Evolutionary conservation across 345 rosid species (phyloP), one percentile per base, ranked within the genome.

Genomic region (Cochlearia excelsa): DNA sequence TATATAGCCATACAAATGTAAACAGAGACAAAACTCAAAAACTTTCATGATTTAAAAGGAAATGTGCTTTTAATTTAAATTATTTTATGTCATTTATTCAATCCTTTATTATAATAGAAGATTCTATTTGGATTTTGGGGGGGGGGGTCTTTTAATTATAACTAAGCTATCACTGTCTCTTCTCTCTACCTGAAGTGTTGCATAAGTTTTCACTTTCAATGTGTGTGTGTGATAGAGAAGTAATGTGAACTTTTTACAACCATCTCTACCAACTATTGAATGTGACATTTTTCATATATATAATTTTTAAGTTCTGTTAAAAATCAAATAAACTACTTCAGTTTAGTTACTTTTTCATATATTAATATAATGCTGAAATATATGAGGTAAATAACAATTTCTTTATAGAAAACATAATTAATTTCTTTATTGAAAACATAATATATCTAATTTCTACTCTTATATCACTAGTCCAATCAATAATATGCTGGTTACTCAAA

Each of bases 131-230:
- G 74, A 63, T 63, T 61, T 63, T 43, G 37, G 5, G 37, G 48
- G 59, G 37, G 5, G 37, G 48, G 59, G 63, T 47, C 50, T 64
- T 62, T 49, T 51, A 63, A 70, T 70, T 56, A 70, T 70, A 70
- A 63, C 68, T 44, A 56, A 70, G 74, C 69, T 70, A 70, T 70
- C 74, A 63, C 74, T 63, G 64, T 63, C 69, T 69, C 42, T 5
- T 63, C 68, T 70, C 69, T 70, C 74, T 56, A 43, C 59, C 69
- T 70, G 69, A 70, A 70, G 74, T 70, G 69, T 70, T 70, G 74
- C 58, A 70, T 70, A 70, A 70, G 74, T 70, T 63, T 70, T 70
- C 69, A 70, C 59, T 69, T 70, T 63, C 26, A 46, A 16, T 39
- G 40, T 68, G 55, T 59, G 55, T 51, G 59, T 68, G 73, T 68